Percentiles rank a stretch among this genome's conserved stretches.
phyloP scores from a whole-genome alignment of 345 rosid species.

The rapeseed (Brassica napus) region DNA sequence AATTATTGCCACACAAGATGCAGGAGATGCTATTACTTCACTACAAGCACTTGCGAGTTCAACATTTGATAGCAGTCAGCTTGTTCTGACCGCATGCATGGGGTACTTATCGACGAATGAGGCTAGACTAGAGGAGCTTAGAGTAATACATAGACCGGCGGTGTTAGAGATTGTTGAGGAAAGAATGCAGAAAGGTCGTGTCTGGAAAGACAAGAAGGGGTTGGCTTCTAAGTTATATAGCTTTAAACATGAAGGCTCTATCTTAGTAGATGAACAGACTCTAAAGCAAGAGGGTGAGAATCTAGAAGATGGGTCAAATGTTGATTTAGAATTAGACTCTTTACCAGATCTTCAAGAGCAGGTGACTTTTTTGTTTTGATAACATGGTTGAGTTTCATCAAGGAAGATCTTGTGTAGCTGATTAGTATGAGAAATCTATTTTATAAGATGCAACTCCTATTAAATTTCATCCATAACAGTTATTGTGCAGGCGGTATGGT shows the following conservation, averaged over 20 bases:
- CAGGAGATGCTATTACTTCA: constrained; percentile 88
- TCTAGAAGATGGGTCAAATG: constrained; percentile 43
- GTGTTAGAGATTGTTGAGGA: constrained; percentile 62
- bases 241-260: constrained; percentile 65
- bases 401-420: constrained; percentile 1
- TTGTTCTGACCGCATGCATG: constrained; percentile 87
- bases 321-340: constrained; percentile 54
- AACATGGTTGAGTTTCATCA: constrained; percentile 15
- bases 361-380: constrained; percentile 44
- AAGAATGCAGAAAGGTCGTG: constrained; percentile 56
- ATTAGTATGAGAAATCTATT: not conserved
- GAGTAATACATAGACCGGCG: constrained; percentile 75
- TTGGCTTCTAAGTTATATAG: constrained; percentile 80
- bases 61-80: constrained; percentile 97
- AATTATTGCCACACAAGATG: constrained; percentile 79
- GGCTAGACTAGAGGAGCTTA: constrained; percentile 67
- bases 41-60: constrained; percentile 88
- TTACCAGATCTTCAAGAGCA: constrained; percentile 85
- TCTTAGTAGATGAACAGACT: constrained; percentile 43
- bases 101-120: constrained; percentile 78
- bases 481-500: constrained; percentile 76
- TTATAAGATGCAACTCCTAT: constrained; percentile 39
- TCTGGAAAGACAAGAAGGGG: constrained; percentile 85
- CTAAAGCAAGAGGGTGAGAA: constrained; percentile 38
- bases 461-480: constrained; percentile 55